Evolutionary conservation across 805 yeast species (phyloP).

Genomic region (Yarrowia sp.): DNA sequence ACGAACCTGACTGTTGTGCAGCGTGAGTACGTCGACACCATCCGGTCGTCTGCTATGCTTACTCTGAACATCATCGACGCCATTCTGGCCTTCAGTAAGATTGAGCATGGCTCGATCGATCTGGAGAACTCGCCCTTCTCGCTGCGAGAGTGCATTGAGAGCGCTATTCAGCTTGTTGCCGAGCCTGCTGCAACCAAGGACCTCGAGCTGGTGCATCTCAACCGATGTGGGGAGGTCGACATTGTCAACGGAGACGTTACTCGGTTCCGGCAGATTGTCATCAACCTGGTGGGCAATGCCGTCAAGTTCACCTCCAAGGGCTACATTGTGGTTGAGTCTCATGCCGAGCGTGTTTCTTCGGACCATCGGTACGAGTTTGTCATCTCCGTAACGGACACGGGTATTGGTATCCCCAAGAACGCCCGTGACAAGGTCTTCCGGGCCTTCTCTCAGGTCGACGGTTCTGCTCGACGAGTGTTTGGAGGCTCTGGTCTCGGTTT

Average conservation of each 20-base stretch:
- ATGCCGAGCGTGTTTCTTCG: slow-evolving; percentile 37
- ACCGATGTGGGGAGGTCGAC: slow-evolving; percentile 44
- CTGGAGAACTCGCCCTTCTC: slow-evolving; percentile 47
- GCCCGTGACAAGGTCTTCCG: slow-evolving; percentile 49
- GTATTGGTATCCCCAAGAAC: slow-evolving; percentile 52
- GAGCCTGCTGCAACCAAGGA: slow-evolving; percentile 48
- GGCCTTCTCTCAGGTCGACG: slow-evolving; percentile 57
- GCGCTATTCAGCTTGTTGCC: slow-evolving; percentile 49
- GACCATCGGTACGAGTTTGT: slow-evolving; percentile 44
- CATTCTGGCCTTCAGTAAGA: slow-evolving; percentile 53
- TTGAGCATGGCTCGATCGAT: slow-evolving; percentile 54
- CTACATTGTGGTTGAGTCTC: slow-evolving; percentile 42
- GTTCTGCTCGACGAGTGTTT: slow-evolving; percentile 49
- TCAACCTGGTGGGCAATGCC: slow-evolving; percentile 54
- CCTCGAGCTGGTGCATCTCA: slow-evolving; percentile 47
- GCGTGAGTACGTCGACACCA: slow-evolving; percentile 52
- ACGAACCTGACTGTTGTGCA: slow-evolving; percentile 48
- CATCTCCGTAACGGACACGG: slow-evolving; percentile 49
- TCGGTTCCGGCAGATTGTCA: slow-evolving; percentile 50
- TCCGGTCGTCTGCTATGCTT: slow-evolving; percentile 50
- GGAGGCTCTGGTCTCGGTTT: slow-evolving; percentile 56
- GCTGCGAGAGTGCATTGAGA: slow-evolving; percentile 46
- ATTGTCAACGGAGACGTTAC: slow-evolving; percentile 50
- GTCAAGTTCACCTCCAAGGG: slow-evolving; percentile 51
- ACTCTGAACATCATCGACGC: slow-evolving; percentile 54